phyloP scores from a whole-genome alignment of 2,329 filamentous ascomycete species.

The Chaetomiaceae sp. region DNA sequence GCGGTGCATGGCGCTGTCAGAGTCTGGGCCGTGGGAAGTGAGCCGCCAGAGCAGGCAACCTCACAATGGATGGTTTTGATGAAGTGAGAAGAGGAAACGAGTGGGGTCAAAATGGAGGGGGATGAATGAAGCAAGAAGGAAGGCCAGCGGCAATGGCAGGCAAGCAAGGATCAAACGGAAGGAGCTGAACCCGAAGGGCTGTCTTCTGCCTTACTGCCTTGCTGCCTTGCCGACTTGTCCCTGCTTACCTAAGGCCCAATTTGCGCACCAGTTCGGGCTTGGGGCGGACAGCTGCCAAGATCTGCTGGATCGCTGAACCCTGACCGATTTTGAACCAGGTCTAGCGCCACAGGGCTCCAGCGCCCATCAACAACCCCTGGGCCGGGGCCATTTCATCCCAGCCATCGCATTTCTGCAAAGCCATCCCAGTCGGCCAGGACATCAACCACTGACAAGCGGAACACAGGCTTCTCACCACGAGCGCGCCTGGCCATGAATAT shows the following conservation, averaged over 20 bases:
- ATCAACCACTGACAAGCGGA: neutral
- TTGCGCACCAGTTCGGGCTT: neutral
- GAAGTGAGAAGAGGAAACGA: too few relatives aligned
- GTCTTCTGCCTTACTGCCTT: too few relatives aligned
- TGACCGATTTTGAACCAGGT: neutral
- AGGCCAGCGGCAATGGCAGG: too few relatives aligned
- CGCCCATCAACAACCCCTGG: neutral
- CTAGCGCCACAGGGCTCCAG: neutral
- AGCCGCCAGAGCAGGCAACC: constrained; percentile 3
- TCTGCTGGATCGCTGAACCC: neutral
- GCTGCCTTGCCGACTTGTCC: too few relatives aligned
- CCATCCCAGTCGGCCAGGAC: neutral
- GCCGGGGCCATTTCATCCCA: constrained; percentile 16
- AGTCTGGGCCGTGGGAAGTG: too few relatives aligned
- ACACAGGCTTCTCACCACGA: neutral
- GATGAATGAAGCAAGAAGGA: too few relatives aligned
- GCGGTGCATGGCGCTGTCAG: constrained; percentile 13
- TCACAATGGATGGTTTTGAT: too few relatives aligned
- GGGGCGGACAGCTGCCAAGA: neutral
- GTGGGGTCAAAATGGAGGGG: too few relatives aligned
- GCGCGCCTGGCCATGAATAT: constrained; percentile 26
- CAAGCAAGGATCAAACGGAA: too few relatives aligned
- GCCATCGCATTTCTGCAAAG: constrained; percentile 25
- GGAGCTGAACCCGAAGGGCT: too few relatives aligned
- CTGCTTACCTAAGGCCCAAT: constrained; percentile 4